Percentiles rank a stretch among this genome's conserved stretches.
These are phyloP conservation scores for Pinus albicaulis DNA, from an alignment of 75 land plant genomes.

Conservation along the genomic window DNA sequence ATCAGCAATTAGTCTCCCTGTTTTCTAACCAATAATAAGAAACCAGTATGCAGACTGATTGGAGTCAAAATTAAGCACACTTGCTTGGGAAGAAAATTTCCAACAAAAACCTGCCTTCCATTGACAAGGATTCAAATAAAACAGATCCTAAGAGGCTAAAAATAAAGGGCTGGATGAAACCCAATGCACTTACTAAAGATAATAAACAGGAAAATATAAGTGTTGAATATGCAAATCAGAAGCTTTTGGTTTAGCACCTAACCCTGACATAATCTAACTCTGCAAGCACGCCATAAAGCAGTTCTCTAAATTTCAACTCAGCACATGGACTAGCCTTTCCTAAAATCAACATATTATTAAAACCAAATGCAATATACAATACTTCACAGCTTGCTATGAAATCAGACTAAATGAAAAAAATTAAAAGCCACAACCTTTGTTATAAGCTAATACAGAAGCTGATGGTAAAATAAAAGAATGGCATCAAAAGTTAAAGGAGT, in stretches of 20 bases:
- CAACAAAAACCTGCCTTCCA: background rate
- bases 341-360: background rate
- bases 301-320: background rate
- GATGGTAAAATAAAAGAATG: background rate
- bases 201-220: background rate
- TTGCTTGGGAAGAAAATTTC: background rate
- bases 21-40: background rate
- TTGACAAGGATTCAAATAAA: background rate
- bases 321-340: background rate
- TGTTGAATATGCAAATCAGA: background rate
- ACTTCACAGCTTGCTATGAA: background rate
- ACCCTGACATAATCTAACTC: background rate
- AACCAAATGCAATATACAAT: background rate
- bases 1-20: slow-evolving; percentile 4
- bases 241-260: background rate
- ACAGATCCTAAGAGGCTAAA: background rate
- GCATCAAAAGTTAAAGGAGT: background rate
- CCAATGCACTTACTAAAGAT: background rate
- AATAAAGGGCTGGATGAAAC: background rate
- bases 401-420: background rate
- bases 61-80: background rate
- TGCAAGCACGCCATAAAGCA: background rate
- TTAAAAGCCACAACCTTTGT: background rate
- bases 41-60: background rate
- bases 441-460: background rate